Base-by-base conservation (phyloP, 75 land plant genomes). In the Pinus albicaulis region DNA sequence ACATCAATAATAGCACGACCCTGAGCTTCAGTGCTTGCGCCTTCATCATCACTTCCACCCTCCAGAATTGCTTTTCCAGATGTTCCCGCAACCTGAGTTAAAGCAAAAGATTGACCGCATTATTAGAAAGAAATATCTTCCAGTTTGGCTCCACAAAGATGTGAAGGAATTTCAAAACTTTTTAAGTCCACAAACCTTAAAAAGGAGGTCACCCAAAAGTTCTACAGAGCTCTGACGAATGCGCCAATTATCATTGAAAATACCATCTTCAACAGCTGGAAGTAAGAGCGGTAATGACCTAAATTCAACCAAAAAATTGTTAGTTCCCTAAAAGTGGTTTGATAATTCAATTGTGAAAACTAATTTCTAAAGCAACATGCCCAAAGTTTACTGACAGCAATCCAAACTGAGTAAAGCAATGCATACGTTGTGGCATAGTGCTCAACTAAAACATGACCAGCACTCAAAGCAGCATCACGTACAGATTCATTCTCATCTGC, bases 41-140 rank as follows among this genome's bases (percentile, higher is more conserved):
- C 99, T 85, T 98, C 99, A 86, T 98, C 99, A 84, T 98, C 99
- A 91, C 99, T 98, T 22, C 99, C 99, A 77, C 99, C 98, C 63
- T 98, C 99, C 60, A 98, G 91, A 59, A 95, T 80, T 70, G 98
- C 98, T 79, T 98, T 95, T 5, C 99, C 98, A 78, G 98, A 95
- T 14, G 99, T 95, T 61, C 99, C 99, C 73, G 99, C 99, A 81
- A 98, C 99, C 99, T 96, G 74, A 16, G 56, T 75, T 77, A 34
- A 36, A 63, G 52, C 15, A 80, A 14, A 59, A 60, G 7, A 68
- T 38, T 36, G 19, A 66, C 48, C 36, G 36, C 71, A 41, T 36
- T 20, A 4, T 13, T 19, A 68, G 71, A 10, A 68, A 7, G 34
- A 7, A 38, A 19, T 38, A 70, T 77, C 16, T 36, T 34, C 10